phyloP scores from a whole-genome alignment of 495 filamentous ascomycete genomes.

The Daldinia concentrica region DNA sequence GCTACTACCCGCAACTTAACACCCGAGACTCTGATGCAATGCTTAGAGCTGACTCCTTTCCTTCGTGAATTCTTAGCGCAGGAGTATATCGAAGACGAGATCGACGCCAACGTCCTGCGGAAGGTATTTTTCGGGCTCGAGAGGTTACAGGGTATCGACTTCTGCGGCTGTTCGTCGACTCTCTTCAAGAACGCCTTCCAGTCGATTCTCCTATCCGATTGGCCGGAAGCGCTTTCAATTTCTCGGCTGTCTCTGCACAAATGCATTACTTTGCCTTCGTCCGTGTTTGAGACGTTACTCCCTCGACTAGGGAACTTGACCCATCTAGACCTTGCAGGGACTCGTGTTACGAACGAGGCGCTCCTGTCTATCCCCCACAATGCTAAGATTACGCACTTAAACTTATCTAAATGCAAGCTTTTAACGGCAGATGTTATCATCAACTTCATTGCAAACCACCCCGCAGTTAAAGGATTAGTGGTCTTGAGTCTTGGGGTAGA shows the following conservation, averaged over 20 bases:
- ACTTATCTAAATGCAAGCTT: constrained; percentile 77
- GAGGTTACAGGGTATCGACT: constrained; percentile 75
- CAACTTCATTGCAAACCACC: constrained; percentile 77
- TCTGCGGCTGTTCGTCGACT: constrained; percentile 79
- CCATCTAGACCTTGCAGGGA: constrained; percentile 83
- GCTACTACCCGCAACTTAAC: constrained; percentile 84
- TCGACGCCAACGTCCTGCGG: constrained; percentile 71
- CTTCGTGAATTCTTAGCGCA: constrained; percentile 84
- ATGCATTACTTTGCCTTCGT: constrained; percentile 76
- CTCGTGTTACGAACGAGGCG: constrained; percentile 77
- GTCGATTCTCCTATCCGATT: constrained; percentile 49
- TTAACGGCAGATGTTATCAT: constrained; percentile 74
- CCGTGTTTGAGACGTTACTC: constrained; percentile 74
- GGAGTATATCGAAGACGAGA: constrained; percentile 84
- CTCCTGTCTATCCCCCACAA: constrained; percentile 75
- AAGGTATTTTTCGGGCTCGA: constrained; percentile 80
- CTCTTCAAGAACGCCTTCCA: constrained; percentile 70
- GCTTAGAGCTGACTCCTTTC: constrained; percentile 77
- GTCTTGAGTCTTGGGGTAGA: constrained; percentile 82
- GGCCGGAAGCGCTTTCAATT: constrained; percentile 65
- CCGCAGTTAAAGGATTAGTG: constrained; percentile 71
- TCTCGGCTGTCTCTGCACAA: constrained; percentile 81
- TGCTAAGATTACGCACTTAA: constrained; percentile 80
- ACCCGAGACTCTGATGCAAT: constrained; percentile 75
- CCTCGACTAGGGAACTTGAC: constrained; percentile 75